Percentiles rank a stretch among this genome's conserved stretches.
phyloP scores from a whole-genome alignment of 2,329 filamentous ascomycete species.

The Purpureocillium lavendulum region DNA sequence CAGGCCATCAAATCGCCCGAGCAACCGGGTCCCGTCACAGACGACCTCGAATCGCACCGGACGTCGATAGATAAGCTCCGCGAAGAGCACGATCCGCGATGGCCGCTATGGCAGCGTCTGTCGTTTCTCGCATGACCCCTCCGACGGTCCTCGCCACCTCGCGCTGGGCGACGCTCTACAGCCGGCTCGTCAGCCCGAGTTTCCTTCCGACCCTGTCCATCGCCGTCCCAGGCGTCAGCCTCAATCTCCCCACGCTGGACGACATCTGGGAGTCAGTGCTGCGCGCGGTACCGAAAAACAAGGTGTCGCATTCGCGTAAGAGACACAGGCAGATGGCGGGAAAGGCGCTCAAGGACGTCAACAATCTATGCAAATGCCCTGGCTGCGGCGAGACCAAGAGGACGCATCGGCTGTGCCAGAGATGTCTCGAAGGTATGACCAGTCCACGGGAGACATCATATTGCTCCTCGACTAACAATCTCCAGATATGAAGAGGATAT shows the following conservation, averaged over 20 bases:
- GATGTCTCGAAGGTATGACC: conserved; percentile 72
- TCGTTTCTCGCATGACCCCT: no score
- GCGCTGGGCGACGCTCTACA: conserved; percentile 34
- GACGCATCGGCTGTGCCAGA: conserved; percentile 79
- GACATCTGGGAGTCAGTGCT: conserved; percentile 91
- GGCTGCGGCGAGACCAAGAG: conserved; percentile 83
- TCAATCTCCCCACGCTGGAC: conserved; percentile 49
- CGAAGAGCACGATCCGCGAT: conserved; percentile 19
- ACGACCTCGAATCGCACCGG: background rate
- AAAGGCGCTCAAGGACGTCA: conserved; percentile 89
- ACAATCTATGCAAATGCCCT: conserved; percentile 77
- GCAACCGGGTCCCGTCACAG: no score
- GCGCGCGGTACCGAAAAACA: conserved; percentile 94
- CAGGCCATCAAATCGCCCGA: no score
- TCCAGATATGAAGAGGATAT: conserved; percentile 37
- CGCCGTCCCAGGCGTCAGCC: conserved; percentile 51
- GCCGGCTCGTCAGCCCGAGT: conserved; percentile 35
- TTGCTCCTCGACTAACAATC: background rate
- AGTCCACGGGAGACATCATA: background rate
- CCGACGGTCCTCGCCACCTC: conserved; percentile 25
- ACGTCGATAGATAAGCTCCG: background rate
- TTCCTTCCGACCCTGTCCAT: conserved; percentile 47
- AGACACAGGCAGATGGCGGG: conserved; percentile 89
- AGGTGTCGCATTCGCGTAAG: conserved; percentile 95
- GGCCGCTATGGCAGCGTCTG: conserved; percentile 22